Evolutionary conservation across 2,329 filamentous ascomycete species (phyloP).

Genomic region (Aphanocladium album): DNA sequence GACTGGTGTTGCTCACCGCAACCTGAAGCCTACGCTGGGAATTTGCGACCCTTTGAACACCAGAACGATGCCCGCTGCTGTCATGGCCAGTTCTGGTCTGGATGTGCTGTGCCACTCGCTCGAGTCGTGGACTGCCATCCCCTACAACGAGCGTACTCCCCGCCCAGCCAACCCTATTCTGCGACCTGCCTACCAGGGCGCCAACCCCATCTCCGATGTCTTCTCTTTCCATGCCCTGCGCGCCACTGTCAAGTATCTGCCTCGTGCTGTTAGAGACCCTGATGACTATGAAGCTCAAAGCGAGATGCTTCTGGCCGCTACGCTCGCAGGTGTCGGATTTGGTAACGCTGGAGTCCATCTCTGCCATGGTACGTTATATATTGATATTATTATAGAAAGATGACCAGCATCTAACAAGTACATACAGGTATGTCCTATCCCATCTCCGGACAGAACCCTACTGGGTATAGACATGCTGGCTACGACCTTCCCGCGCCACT

Average conservation of each 20-base stretch:
- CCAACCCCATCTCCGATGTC: constrained; percentile 96
- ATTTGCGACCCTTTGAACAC: constrained; percentile 87
- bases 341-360: constrained; percentile 94
- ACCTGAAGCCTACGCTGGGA: constrained; percentile 89
- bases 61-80: constrained; percentile 88
- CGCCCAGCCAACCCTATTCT: constrained; percentile 85
- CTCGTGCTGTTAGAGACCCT: constrained; percentile 77
- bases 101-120: constrained; percentile 94
- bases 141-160: constrained; percentile 79
- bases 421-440: constrained; percentile 84
- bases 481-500: constrained; percentile 73
- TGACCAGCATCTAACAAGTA: not conserved
- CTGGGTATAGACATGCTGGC: constrained; percentile 75
- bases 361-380: constrained; percentile 48
- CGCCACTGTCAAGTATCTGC: constrained; percentile 86
- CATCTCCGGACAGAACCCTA: constrained; percentile 90
- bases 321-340: constrained; percentile 90
- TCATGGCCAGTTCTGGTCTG: constrained; percentile 85
- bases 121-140: constrained; percentile 97
- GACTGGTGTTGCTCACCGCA: constrained; percentile 92
- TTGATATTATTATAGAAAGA: not conserved
- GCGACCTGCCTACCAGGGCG: constrained; percentile 90
- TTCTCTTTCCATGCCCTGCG: constrained; percentile 85
- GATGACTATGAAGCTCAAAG: constrained; percentile 90
- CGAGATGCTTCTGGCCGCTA: constrained; percentile 93